Base-by-base conservation (phyloP, 495 filamentous ascomycete genomes). In the Astrocystis sublimbata region DNA sequence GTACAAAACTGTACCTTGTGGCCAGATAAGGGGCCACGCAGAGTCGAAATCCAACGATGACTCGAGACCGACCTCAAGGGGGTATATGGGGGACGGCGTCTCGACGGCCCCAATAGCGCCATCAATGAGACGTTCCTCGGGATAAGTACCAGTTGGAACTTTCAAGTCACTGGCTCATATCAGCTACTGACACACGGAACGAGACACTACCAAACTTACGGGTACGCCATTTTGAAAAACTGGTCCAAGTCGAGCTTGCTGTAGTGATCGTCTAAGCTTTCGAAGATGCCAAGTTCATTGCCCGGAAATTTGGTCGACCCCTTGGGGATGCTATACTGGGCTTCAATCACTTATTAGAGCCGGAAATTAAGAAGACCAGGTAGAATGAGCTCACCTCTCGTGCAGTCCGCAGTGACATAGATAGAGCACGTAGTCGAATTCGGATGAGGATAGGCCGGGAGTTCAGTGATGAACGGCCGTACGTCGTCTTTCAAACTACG, bases 1-100 rank as follows among this genome's bases (percentile, higher is more conserved):
- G 71, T 79, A 88, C 13, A 89, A 73, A 10, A 85, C 77, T 0
- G 79, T 78, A 21, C 79, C 82, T 64, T 88, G 86, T 0, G 86
- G 86, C 70, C 79, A 86, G 69, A 87, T 79, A 21, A 78, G 60
- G 0, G 75, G 72, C 56, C 68, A 73, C 8, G 73, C 69, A 1
- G 71, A 57, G 15, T 78, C 65, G 59, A 78, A 73, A 60, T 76
- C 75, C 10, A 78, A 60, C 17, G 66, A 64, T 2, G 74, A 68
- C 26, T 78, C 74, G 12, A 54, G 53, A 3, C 73, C 71, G 6
- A 65, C 53, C 26, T 58, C 30, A 35, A 61, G 58, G 8, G 58
- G 58, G 36, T 51, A 61, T 21, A 47, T 54, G 7, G 49, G 81
- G 68, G 62, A 59, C 10, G 63, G 50, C 6, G 66, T 54, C 41